Percentiles rank a stretch among this genome's conserved stretches.
These are phyloP conservation scores for Acacia acuminata DNA, from an alignment of 306 rosid genomes.

Conservation along the genomic window DNA sequence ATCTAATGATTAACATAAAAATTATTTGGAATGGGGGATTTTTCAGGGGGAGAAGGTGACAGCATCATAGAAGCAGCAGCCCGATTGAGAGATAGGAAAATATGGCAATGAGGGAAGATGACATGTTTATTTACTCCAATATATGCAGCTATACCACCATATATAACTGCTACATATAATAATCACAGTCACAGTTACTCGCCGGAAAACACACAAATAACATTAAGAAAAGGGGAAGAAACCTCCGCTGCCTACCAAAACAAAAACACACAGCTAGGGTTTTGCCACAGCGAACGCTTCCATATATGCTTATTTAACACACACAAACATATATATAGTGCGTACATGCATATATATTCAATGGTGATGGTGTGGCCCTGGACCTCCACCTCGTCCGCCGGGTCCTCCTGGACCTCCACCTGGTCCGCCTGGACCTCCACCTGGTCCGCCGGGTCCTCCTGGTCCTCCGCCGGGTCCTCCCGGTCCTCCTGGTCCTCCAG, in stretches of 20 bases:
- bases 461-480: background rate
- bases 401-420: slow-evolving; percentile 13
- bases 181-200: background rate
- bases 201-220: background rate
- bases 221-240: background rate
- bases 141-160: background rate
- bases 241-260: background rate
- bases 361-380: background rate
- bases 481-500: background rate
- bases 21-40: too few species aligned
- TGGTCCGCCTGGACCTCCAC: background rate
- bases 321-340: background rate
- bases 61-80: too few species aligned
- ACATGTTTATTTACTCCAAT: background rate
- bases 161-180: background rate
- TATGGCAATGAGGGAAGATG: background rate
- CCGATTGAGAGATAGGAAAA: too few species aligned
- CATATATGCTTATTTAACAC: background rate
- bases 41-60: too few species aligned
- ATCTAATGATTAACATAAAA: too few species aligned
- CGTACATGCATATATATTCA: background rate
- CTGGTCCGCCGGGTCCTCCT: background rate
- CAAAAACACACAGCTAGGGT: background rate
- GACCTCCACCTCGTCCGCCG: background rate
- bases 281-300: background rate